These are phyloP conservation scores for Candida koratica DNA, from an alignment of 805 yeast species.

Conservation along the genomic window DNA sequence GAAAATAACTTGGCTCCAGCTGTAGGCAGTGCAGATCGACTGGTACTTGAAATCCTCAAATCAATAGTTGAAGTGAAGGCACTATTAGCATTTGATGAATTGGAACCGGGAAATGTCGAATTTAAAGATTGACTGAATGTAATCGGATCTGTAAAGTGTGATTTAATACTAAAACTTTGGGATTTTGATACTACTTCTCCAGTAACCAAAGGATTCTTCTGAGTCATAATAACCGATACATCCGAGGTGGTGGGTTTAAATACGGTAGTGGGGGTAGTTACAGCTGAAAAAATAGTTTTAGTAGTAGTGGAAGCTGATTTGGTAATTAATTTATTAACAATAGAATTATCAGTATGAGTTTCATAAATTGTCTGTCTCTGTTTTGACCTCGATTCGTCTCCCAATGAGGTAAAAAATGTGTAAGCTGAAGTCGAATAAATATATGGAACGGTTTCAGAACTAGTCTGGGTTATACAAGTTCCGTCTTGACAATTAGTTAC, in stretches of 20 bases:
- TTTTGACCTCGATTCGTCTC: neutral
- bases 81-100: slow-evolving; percentile 8
- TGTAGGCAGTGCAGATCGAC: slow-evolving; percentile 2
- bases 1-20: slow-evolving; percentile 10
- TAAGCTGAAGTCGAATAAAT: slow-evolving; percentile 17
- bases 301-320: slow-evolving; percentile 28
- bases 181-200: slow-evolving; percentile 22
- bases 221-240: slow-evolving; percentile 21
- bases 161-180: slow-evolving; percentile 16
- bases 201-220: slow-evolving; percentile 28
- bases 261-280: slow-evolving; percentile 22
- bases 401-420: slow-evolving; percentile 10
- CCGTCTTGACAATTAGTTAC: slow-evolving; percentile 16
- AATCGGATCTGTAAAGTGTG: slow-evolving; percentile 7
- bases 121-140: slow-evolving; percentile 6
- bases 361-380: slow-evolving; percentile 12
- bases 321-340: slow-evolving; percentile 11
- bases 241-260: slow-evolving; percentile 18
- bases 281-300: slow-evolving; percentile 24
- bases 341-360: slow-evolving; percentile 20
- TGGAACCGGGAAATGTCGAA: neutral
- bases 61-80: slow-evolving; percentile 14
- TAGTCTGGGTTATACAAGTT: slow-evolving; percentile 13
- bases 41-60: slow-evolving; percentile 13
- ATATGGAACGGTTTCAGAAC: slow-evolving; percentile 12